These are phyloP conservation scores for Sporothrix phasma DNA, from an alignment of 2,329 filamentous ascomycete genomes.

Conservation along the genomic window DNA sequence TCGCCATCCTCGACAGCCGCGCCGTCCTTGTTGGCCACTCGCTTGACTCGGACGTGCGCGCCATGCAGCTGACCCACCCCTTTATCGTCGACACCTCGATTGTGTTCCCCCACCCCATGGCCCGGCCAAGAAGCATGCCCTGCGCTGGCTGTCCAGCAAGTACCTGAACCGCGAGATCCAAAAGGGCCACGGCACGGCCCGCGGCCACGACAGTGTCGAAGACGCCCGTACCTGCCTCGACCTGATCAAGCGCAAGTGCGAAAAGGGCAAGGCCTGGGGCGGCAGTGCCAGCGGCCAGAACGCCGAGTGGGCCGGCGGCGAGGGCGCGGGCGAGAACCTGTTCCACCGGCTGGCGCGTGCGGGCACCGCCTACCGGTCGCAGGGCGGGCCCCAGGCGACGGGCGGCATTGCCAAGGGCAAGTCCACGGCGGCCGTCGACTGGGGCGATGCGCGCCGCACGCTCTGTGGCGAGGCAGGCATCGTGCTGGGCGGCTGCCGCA, in stretches of 20 bases:
- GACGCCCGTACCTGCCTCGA: constrained; percentile 87
- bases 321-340: constrained; percentile 73
- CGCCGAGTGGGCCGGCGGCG: constrained; percentile 33
- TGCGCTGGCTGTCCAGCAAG: constrained; percentile 83
- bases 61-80: constrained; percentile 77
- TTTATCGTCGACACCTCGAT: constrained; percentile 89
- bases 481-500: constrained; percentile 42
- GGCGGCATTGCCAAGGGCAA: constrained; percentile 48
- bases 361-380: constrained; percentile 51
- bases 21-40: constrained; percentile 74
- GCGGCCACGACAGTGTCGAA: constrained; percentile 84
- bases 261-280: constrained; percentile 82
- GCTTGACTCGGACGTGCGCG: constrained; percentile 72
- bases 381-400: constrained; percentile 46
- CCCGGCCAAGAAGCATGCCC: constrained; percentile 77
- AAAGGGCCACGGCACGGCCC: constrained; percentile 53
- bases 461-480: constrained; percentile 46
- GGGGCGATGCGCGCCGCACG: constrained; percentile 64
- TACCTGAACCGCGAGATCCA: constrained; percentile 84
- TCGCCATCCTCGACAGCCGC: constrained; percentile 59
- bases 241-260: constrained; percentile 89
- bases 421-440: constrained; percentile 72
- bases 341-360: constrained; percentile 69
- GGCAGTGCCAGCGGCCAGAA: constrained; percentile 29
- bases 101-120: constrained; percentile 81